A percentile compares a stretch with the other conserved stretches of the same genome.
Conservation (phyloP, 345 rosid species). For the Corymbia maculata region DNA sequence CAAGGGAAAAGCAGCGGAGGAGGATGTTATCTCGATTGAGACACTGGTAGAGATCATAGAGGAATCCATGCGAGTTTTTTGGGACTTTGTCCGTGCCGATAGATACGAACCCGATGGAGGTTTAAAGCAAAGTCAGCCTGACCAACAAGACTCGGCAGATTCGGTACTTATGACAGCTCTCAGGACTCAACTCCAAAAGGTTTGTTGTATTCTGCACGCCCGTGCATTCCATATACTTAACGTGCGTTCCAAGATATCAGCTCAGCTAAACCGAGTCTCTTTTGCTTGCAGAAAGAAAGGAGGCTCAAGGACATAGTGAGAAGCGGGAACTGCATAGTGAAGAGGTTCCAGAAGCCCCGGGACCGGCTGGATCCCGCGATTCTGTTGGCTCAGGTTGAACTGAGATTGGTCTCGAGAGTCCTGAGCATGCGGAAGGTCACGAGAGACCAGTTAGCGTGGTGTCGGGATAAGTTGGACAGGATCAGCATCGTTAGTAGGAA, state of each 20-base stretch:
- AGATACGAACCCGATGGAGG: constrained; percentile 24
- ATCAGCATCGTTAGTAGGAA: constrained; percentile 36
- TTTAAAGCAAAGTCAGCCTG: constrained; percentile 25
- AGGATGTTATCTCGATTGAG: constrained; percentile 27
- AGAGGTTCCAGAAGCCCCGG: constrained; percentile 49
- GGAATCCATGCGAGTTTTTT: constrained; percentile 42
- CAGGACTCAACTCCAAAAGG: constrained; percentile 57
- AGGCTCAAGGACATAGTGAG: constrained; percentile 62
- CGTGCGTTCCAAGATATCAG: neutral
- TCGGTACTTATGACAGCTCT: constrained; percentile 36
- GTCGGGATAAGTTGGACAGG: constrained; percentile 49
- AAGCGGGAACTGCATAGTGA: constrained; percentile 48
- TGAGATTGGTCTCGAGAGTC: constrained; percentile 60
- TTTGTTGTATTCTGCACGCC: neutral
- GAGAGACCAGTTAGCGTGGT: constrained; percentile 69
- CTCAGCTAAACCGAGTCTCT: neutral
- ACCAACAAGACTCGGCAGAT: constrained; percentile 36
- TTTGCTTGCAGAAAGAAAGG: constrained; percentile 48
- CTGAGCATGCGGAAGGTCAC: constrained; percentile 50
- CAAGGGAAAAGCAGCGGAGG: constrained; percentile 31
- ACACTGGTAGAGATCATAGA: constrained; percentile 22
- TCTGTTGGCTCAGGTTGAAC: constrained; percentile 46
- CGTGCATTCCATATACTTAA: neutral
- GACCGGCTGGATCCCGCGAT: constrained; percentile 21
- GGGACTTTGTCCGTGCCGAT: constrained; percentile 55